Evolutionary conservation across 176 grass and related monocot species (phyloP).

Genomic region (Oryza punctata): DNA sequence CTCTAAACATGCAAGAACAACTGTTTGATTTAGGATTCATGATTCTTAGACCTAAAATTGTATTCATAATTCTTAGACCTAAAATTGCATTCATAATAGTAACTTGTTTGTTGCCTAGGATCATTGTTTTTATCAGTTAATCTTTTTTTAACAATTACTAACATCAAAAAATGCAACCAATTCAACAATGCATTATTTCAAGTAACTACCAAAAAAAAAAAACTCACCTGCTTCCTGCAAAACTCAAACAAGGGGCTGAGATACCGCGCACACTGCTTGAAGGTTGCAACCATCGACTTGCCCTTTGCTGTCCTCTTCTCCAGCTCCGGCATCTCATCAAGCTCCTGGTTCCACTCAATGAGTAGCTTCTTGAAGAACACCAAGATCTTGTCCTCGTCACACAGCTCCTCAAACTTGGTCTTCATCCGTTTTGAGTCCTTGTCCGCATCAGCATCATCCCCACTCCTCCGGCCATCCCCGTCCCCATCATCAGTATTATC

Average conservation of each 20-base stretch:
- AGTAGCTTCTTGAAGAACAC: conserved; percentile 87
- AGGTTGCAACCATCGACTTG: conserved; percentile 85
- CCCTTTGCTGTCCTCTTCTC: conserved; percentile 85
- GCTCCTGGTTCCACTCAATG: conserved; percentile 91
- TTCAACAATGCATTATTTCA: neutral
- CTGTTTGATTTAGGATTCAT: too few relatives aligned
- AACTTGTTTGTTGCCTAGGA: too few relatives aligned
- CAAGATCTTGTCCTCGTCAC: conserved; percentile 83
- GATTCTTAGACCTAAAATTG: too few relatives aligned
- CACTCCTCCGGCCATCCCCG: conserved; percentile 39
- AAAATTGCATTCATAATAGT: conserved; percentile 4
- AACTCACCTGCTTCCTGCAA: conserved; percentile 85
- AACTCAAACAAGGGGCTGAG: conserved; percentile 87
- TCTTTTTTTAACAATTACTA: neutral
- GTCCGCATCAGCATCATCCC: conserved; percentile 59
- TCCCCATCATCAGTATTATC: conserved; percentile 36
- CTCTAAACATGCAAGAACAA: neutral
- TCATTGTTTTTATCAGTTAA: neutral
- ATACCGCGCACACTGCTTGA: conserved; percentile 89
- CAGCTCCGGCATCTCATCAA: conserved; percentile 73
- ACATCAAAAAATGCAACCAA: neutral
- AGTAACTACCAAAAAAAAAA: conserved; percentile 4
- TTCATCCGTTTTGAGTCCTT: conserved; percentile 70
- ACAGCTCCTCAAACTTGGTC: conserved; percentile 79
- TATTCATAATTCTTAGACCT: too few relatives aligned